Evolutionary conservation across 305 asterid species (phyloP).

Genomic region (Plantago lanceolata): DNA sequence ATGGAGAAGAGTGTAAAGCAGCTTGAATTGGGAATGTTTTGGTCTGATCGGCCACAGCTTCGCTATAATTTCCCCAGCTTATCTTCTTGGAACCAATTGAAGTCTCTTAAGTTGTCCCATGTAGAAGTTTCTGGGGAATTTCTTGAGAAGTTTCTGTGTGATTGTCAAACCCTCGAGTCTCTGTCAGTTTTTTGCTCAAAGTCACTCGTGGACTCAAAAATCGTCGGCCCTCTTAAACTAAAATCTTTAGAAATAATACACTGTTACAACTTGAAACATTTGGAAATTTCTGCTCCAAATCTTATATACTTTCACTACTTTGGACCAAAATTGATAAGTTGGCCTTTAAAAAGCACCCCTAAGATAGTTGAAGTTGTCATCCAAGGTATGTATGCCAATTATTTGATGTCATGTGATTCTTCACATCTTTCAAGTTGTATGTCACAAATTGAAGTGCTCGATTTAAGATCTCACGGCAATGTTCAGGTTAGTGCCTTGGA

Average conservation of each 20-base stretch:
- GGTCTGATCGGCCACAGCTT: neutral
- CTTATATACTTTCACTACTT: neutral
- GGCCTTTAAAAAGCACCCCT: neutral
- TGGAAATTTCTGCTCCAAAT: constrained; percentile 5
- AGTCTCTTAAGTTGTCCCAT: neutral
- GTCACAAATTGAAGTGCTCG: neutral
- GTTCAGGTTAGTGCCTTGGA: neutral
- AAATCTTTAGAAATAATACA: neutral
- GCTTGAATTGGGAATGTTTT: neutral
- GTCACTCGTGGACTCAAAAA: neutral
- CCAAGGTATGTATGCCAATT: neutral
- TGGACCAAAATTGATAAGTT: neutral
- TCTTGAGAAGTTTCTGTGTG: neutral
- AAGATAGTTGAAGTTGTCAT: neutral
- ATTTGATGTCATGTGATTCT: neutral
- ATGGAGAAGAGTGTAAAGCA: neutral
- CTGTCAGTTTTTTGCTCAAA: neutral
- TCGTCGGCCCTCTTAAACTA: neutral
- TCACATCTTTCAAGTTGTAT: neutral
- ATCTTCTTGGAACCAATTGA: neutral
- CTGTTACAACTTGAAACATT: neutral
- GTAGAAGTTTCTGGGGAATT: neutral
- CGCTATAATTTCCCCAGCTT: neutral
- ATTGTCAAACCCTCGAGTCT: neutral
- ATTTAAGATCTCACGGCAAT: neutral